A percentile compares a stretch with the other conserved stretches of the same genome.
phyloP scores from a whole-genome alignment of 371 early-diverging fungal species.

The Choanephora cucurbitarum region DNA sequence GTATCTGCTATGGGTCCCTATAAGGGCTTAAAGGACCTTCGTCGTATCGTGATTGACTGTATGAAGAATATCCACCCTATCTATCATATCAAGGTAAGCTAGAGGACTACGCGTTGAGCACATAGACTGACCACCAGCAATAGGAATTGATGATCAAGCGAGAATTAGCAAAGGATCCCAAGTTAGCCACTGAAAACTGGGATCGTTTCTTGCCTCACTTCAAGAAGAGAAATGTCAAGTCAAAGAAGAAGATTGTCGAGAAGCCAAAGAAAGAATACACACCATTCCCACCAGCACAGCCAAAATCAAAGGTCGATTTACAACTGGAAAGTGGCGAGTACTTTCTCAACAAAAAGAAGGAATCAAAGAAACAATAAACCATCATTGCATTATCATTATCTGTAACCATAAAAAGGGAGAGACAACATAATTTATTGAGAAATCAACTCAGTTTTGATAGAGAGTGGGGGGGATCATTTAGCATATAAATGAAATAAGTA shows the following conservation, averaged over 20 bases:
- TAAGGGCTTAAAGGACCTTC: slow-evolving; percentile 90
- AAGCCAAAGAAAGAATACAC: slow-evolving; percentile 74
- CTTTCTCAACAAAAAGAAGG: slow-evolving; percentile 77
- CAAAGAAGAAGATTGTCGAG: slow-evolving; percentile 65
- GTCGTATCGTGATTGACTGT: slow-evolving; percentile 93
- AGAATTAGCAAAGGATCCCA: slow-evolving; percentile 97
- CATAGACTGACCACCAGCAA: background rate
- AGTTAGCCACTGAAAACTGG: slow-evolving; percentile 96
- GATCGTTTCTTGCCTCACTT: slow-evolving; percentile 98
- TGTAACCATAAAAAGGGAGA: too few species aligned
- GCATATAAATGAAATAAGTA: too few species aligned
- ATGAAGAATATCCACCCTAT: slow-evolving; percentile 99
- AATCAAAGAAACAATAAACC: slow-evolving; percentile 18
- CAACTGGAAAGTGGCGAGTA: slow-evolving; percentile 97
- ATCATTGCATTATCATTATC: background rate
- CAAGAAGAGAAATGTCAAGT: slow-evolving; percentile 89
- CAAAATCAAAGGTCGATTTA: slow-evolving; percentile 89
- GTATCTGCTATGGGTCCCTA: slow-evolving; percentile 95
- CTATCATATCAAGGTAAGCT: slow-evolving; percentile 96
- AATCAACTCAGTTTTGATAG: too few species aligned
- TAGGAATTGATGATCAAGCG: slow-evolving; percentile 98
- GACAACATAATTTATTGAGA: too few species aligned
- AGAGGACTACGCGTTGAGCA: too few species aligned
- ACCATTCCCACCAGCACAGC: slow-evolving; percentile 90
- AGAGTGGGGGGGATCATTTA: too few species aligned